Base-by-base conservation (phyloP, 208 protist species). In the Trypanosoma melophagium region DNA sequence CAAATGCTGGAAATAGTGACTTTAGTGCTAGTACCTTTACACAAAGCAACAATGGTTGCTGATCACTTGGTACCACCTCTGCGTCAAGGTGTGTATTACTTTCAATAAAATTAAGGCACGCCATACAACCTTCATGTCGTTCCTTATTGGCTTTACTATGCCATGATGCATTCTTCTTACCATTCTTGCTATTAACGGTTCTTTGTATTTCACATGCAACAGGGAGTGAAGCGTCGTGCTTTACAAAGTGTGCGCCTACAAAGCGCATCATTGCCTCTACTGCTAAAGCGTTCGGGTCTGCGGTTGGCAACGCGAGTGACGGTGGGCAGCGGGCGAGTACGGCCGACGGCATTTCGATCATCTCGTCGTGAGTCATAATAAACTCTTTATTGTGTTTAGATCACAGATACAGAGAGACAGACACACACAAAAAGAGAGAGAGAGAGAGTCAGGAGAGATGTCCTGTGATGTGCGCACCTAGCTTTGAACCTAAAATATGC, bases 1-100 rank as follows among this genome's bases (percentile, higher is more conserved):
- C 60, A 66, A 95, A 90, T 44, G 87, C 90, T 0, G 86, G 90
- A 51, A 93, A 84, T 7, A 96, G 66, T 49, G 77, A 80, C 57
- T 83, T 73, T 28, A 31, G 35, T 24, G 79, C 74, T 14, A 92
- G 74, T 25, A 76, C 62, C 64, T 83, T 73, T 2, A 89, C 74
- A 53, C 84, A 90, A 12, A 68, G 54, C 1, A 75, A 53, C 17
- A 81, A 57, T 10, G 83, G 68, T 17, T 69, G 38, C 22, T 72
- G 68, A 16, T 81, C 62, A 16, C 57, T 66, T 17, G 70, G 73
- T 13, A 86, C 42, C n/a, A 77, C 40, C 24, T 83, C 77, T 35
- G 71, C 49, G 54, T 80, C 77, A 0, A 62, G 57, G 35, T 54
- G 82, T 59, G 38, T 50, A 21, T 16, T 55, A n/a, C 24, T 58